Base-by-base conservation (phyloP, 768 basidiomycete genomes). In the Tricholoma flavovirens region DNA sequence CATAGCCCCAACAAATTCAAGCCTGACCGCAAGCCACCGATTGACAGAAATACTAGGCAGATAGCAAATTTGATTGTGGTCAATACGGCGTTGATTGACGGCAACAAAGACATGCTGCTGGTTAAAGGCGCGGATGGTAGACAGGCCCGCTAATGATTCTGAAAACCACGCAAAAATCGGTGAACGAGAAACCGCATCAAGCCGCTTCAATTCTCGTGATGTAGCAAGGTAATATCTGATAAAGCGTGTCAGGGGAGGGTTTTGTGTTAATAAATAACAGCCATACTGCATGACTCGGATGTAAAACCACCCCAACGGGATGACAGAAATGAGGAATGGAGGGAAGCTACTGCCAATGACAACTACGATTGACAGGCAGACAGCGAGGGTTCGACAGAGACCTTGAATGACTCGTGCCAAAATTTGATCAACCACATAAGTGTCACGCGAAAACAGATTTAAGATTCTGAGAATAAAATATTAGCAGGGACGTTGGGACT, bases 121-220 rank as follows among this genome's bases (percentile, higher is more conserved):
- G 33, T 75, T 70, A 73, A 87, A 94, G 0, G 90, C 90, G 0
- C 91, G 82, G 62, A 95, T 93, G 2, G 90, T 93, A 0, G 89
- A 84, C 35, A 92, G 69, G 5, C 93, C 93, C 3, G 81, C 78
- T 35, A 85, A 71, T 2, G 82, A 86, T 67, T 91, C 90, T 1
- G 87, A 87, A 67, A 91, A 91, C 85, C 87, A 89, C 0, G 87
- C 87, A 68, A 96, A 95, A 56, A 98, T 92, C 1, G 95, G 94
- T 0, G 90, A 92, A 36, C 90, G 85, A 5, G 91, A 91, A 22
- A 92, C 87, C 0, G 93, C 88, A 61, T 94, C 92, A 12, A 95
- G 77, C 12, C 92, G 88, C 68, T 94, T 93, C 22, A 94, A 78
- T 67, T 94, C 92, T 22, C 92, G 84, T 1, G 88, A 90, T 0